phyloP scores from a whole-genome alignment of 106 monocot species.

The Allium fistulosum region DNA sequence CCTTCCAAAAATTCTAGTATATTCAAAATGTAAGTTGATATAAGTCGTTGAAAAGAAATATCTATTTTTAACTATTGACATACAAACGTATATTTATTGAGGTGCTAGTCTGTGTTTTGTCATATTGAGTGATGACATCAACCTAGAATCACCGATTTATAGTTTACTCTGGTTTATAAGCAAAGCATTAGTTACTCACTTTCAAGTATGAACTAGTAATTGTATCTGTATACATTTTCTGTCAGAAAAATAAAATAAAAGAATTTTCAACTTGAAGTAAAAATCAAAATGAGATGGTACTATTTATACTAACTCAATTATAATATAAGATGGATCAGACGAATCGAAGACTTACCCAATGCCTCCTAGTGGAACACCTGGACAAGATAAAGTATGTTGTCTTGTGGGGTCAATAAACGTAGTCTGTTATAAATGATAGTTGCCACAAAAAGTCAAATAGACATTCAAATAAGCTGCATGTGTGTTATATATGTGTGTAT shows the following conservation, averaged over 20 bases:
- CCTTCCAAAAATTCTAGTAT: no score
- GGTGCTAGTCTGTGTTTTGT: no score
- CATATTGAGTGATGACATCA: no score
- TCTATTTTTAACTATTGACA: no score
- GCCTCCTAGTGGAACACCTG: conserved; percentile 62
- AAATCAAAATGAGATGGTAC: no score
- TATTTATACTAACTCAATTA: background rate
- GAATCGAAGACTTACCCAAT: conserved; percentile 35
- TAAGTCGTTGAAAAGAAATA: no score
- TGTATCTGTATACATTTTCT: background rate
- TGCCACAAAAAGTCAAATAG: background rate
- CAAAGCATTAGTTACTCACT: background rate
- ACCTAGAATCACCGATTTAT: no score
- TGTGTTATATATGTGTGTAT: no score
- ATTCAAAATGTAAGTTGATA: no score
- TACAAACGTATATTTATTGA: no score
- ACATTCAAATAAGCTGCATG: background rate
- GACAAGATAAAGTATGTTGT: conserved; percentile 35
- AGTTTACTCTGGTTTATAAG: background rate
- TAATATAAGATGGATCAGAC: background rate
- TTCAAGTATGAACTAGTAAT: background rate
- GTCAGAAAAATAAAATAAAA: background rate
- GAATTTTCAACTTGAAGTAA: no score
- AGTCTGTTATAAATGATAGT: conserved; percentile 21
- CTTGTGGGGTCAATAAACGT: conserved; percentile 48